Evolutionary conservation across 768 basidiomycete species (phyloP).

Genomic region (Obba rivulosa): DNA sequence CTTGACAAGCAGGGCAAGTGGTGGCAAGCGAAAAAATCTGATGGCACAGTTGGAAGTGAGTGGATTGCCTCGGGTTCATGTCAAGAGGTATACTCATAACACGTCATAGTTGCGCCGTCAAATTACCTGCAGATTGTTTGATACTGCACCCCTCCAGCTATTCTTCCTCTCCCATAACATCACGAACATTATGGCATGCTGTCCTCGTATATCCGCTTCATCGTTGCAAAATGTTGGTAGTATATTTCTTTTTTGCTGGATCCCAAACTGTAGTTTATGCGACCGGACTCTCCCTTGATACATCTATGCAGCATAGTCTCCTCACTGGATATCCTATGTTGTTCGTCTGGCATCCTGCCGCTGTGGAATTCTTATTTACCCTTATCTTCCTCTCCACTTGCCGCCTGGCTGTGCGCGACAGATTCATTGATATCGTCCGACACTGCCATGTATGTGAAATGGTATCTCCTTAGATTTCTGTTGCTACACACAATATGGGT

Average conservation of each 20-base stretch:
- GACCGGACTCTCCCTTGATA: too few species aligned
- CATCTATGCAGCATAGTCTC: background rate
- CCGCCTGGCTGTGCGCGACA: background rate
- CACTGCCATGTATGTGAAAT: background rate
- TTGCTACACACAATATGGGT: slow-evolving; percentile 12
- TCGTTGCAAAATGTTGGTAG: background rate
- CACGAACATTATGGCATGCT: slow-evolving; percentile 22
- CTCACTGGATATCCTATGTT: slow-evolving; percentile 8
- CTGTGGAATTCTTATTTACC: slow-evolving; percentile 10
- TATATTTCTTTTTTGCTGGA: too few species aligned
- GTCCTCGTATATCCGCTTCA: slow-evolving; percentile 1
- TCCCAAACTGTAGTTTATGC: too few species aligned
- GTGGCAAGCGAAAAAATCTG: slow-evolving; percentile 84
- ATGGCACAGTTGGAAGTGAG: slow-evolving; percentile 76
- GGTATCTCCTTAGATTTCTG: slow-evolving; percentile 3
- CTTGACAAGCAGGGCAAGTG: slow-evolving; percentile 90
- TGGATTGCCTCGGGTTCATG: slow-evolving; percentile 17
- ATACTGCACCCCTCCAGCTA: slow-evolving; percentile 2
- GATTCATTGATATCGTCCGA: background rate
- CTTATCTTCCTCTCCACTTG: slow-evolving; percentile 1
- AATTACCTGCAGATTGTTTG: slow-evolving; percentile 77
- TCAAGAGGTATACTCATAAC: background rate
- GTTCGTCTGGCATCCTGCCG: slow-evolving; percentile 6
- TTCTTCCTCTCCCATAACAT: slow-evolving; percentile 8
- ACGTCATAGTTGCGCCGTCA: slow-evolving; percentile 65